Evolutionary conservation across 352 stramenopile genomes (phyloP), one percentile per base, ranked within the genome.

Genomic region (Phytophthora lateralis): DNA sequence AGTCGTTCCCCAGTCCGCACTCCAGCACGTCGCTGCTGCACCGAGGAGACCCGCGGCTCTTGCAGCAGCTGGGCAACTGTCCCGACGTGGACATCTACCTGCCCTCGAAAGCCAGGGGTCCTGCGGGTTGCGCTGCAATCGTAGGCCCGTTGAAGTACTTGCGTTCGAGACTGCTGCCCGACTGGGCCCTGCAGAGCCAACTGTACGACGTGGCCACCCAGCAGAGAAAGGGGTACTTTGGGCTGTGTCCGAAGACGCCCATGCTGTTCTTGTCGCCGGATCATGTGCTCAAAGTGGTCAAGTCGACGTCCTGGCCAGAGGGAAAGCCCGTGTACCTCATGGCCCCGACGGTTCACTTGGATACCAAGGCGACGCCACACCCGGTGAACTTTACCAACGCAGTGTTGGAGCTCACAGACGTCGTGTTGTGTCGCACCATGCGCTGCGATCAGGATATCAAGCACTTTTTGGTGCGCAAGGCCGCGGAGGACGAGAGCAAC

Each of bases 21-120:
- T 2, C 45, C 27, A 73, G 64, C 37, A 68, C 52, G 14, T 57
- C 52, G 11, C 48, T 73, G 27, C 44, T 69, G 15, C 64, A 76
- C 9, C 55, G 57, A 32, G 64, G 66, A 42, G 75, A 88, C 18
- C 67, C 73, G 24, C 29, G 68, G 20, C 44, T 89, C 8, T 32
- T 89, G 47, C 55, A 87, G 2, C 66, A 75, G 41, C 53, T 91
- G 20, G 44, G 55, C 18, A 41, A 70, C 4, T 90, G 82, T 49
- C 68, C 76, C 0, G 80, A 88, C 41, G 69, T 91, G 27, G 82
- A 92, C 21, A 77, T 92, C 45, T 92, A 80, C 62, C 50, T 89
- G 4, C 78, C 82, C 2, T 45, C 32, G 1, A 32, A 20, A 4
- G 39, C 18, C 1, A 42, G 39, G 55, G 62, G 38, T 46, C 83